phyloP scores from a whole-genome alignment of 2,329 filamentous ascomycete genomes.

The Decorospora gaudefroyi region DNA sequence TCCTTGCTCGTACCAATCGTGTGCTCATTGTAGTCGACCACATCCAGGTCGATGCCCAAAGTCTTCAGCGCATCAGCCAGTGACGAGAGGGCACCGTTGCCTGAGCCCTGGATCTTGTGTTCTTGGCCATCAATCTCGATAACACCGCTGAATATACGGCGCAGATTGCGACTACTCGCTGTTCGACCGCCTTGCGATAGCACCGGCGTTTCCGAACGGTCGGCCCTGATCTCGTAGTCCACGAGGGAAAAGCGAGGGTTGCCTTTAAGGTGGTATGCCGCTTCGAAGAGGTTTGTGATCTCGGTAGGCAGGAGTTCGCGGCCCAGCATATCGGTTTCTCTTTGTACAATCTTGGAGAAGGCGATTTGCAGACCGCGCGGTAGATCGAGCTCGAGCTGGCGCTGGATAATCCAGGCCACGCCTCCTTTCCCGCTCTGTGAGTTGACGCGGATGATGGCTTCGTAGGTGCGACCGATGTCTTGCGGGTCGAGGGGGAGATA shows the following conservation, averaged over 20 bases:
- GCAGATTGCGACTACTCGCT: conserved; percentile 75
- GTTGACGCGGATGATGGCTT: conserved; percentile 97
- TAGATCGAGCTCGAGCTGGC: conserved; percentile 85
- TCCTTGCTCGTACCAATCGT: conserved; percentile 79
- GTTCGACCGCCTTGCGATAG: conserved; percentile 71
- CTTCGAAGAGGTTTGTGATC: conserved; percentile 85
- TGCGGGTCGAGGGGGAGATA: conserved; percentile 91
- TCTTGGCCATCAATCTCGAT: conserved; percentile 81
- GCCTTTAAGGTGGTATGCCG: conserved; percentile 80
- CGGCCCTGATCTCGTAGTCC: conserved; percentile 88
- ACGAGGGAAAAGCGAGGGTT: conserved; percentile 85
- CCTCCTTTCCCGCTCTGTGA: conserved; percentile 95
- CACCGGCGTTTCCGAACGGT: conserved; percentile 75
- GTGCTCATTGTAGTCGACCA: conserved; percentile 95
- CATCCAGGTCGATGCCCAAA: conserved; percentile 84
- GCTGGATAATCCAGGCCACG: conserved; percentile 89
- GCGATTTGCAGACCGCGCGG: conserved; percentile 90
- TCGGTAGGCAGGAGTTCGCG: conserved; percentile 83
- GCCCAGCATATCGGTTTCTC: conserved; percentile 75
- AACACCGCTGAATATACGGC: conserved; percentile 82
- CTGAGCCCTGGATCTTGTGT: conserved; percentile 75
- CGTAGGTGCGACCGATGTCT: conserved; percentile 96
- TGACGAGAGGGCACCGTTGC: conserved; percentile 89
- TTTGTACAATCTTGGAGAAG: conserved; percentile 86
- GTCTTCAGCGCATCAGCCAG: conserved; percentile 78